Evolutionary conservation across 1,284 basidiomycete species (phyloP).

Genomic region (Heterobasidion annosum): DNA sequence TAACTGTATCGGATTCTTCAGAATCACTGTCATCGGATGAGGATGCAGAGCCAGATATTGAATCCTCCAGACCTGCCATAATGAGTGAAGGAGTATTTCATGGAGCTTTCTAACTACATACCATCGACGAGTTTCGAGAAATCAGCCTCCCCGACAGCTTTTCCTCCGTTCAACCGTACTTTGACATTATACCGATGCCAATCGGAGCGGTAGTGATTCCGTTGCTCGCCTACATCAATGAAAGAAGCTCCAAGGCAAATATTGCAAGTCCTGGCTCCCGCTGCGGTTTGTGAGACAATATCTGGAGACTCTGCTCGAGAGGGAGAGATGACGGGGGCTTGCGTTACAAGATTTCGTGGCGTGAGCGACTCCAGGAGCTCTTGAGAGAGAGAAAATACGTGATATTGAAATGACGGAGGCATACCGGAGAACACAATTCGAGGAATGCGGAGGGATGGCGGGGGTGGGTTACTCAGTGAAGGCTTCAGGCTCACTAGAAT

Average conservation of each 20-base stretch:
- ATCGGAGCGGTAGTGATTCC: conserved; percentile 86
- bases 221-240: conserved; percentile 71
- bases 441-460: not conserved
- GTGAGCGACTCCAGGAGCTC: conserved; percentile 61
- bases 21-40: conserved; percentile 47
- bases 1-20: conserved; percentile 57
- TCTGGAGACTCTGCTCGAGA: conserved; percentile 22
- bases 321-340: conserved; percentile 12
- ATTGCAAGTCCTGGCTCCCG: conserved; percentile 57
- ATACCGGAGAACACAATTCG: not conserved
- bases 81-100: not conserved
- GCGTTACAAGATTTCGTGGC: conserved; percentile 45
- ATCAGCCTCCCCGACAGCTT: conserved; percentile 55
- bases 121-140: conserved; percentile 78
- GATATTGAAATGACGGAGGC: conserved; percentile 20
- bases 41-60: conserved; percentile 82
- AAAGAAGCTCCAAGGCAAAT: conserved; percentile 72
- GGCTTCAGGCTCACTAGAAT: not conserved
- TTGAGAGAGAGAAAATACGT: conserved; percentile 59
- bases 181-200: conserved; percentile 99
- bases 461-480: not conserved
- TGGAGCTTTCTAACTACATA: conserved; percentile 23
- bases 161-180: conserved; percentile 54
- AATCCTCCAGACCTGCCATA: conserved; percentile 68
- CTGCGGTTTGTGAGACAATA: conserved; percentile 18